Percentiles rank a stretch among this genome's conserved stretches.
These are phyloP conservation scores for Mycosarcoma mackinlayi DNA, from an alignment of 1,284 basidiomycete species.

Conservation along the genomic window DNA sequence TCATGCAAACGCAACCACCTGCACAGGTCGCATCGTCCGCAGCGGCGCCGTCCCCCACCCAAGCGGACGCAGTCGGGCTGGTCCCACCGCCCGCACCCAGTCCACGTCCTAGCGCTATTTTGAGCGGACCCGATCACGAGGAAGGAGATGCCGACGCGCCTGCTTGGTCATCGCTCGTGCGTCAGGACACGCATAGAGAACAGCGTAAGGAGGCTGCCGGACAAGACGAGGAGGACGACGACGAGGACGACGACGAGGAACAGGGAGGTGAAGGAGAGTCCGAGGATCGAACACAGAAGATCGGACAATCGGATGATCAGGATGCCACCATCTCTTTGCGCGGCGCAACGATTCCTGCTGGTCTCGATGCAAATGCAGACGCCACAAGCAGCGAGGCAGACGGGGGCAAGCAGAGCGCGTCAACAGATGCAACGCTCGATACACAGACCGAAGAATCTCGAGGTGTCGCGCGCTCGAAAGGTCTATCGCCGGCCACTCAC, in stretches of 20 bases:
- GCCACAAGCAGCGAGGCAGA: no score
- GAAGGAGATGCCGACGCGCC: slow-evolving; percentile 33
- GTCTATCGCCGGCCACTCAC: no score
- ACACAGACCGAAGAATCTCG: neutral
- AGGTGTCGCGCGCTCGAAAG: no score
- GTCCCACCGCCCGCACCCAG: slow-evolving; percentile 49
- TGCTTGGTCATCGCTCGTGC: slow-evolving; percentile 17
- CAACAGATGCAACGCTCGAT: neutral
- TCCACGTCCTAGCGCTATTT: slow-evolving; percentile 37
- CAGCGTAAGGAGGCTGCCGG: slow-evolving; percentile 1
- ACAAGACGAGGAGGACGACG: slow-evolving; percentile 12
- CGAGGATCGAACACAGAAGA: slow-evolving; percentile 28
- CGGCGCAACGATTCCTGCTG: slow-evolving; percentile 5
- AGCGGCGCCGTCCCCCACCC: neutral
- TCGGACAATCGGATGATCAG: slow-evolving; percentile 9
- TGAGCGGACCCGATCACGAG: slow-evolving; percentile 42
- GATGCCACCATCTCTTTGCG: slow-evolving; percentile 43
- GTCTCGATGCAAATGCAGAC: slow-evolving; percentile 1
- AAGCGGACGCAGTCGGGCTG: slow-evolving; percentile 32
- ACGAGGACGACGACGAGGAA: slow-evolving; percentile 12
- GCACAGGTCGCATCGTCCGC: neutral
- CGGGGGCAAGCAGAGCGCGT: neutral
- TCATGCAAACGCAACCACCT: slow-evolving; percentile 2
- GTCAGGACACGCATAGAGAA: neutral
- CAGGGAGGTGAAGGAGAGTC: slow-evolving; percentile 7